Base-by-base conservation (phyloP, 352 stramenopile genomes). In the Globisporangium nodosum region DNA sequence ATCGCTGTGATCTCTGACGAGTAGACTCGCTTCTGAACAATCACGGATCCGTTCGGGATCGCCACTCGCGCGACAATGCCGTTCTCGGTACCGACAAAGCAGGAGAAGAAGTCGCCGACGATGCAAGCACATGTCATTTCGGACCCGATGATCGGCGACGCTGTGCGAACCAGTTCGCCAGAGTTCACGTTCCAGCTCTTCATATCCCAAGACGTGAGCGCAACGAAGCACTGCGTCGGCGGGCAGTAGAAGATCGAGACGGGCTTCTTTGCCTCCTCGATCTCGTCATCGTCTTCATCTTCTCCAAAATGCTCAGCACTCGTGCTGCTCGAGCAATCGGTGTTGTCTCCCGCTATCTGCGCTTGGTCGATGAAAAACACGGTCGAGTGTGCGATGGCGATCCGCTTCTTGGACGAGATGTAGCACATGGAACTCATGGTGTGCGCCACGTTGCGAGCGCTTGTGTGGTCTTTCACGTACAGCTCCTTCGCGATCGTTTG, bases 311-410 rank as follows among this genome's bases (percentile, higher is more conserved):
- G 16, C 16, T 35, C 20, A 5, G 27, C 47, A 7, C 20, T 24
- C 5, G 30, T 27, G 30, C 13, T 18, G 8, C 24, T 30, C 5
- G 27, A 15, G 42, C 7, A 16, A 5, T 51, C 27, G 27, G 6
- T n/a, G 46, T n/a, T 9, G 20, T 30, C 18, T 13, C 18, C 35
- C 16, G n/a, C 5, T 50, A 43, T 64, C n/a, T 24, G 30, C 12
- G 35, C n/a, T 18, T 71, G 55, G 18, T 85, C 77, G 20, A 87
- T 52, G 54, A 89, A 89, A 47, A 76, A 81, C 31, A 89, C 56
- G 0, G 48, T 69, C 0, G 79, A 87, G 40, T 85, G 73, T 0
- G 73, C 71, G 12, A 89, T 69, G 1, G 75, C 70, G 46, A 85
- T 63, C 13, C 70, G 65, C 42, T 81, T 60, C 24, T 64, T 43